These are phyloP conservation scores for Oleoguttula mirabilis DNA, from an alignment of 495 filamentous ascomycete genomes.

Conservation along the genomic window DNA sequence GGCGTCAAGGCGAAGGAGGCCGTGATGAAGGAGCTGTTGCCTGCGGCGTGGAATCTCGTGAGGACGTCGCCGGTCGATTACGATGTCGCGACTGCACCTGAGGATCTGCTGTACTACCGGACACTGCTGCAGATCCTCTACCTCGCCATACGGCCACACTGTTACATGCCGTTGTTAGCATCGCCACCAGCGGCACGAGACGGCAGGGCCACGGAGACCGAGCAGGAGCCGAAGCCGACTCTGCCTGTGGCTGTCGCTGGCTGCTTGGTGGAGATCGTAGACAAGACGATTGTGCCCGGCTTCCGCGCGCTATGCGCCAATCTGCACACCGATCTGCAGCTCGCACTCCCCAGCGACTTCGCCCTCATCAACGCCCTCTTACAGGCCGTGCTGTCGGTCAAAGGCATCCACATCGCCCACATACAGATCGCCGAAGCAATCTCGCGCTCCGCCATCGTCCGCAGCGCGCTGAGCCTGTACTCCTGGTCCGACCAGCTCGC, in stretches of 20 bases:
- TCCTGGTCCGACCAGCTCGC: slow-evolving; percentile 79
- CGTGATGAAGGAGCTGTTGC: slow-evolving; percentile 52
- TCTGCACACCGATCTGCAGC: slow-evolving; percentile 45
- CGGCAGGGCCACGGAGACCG: not conserved
- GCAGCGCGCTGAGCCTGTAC: slow-evolving; percentile 75
- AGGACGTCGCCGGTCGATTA: slow-evolving; percentile 52
- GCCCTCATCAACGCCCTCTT: slow-evolving; percentile 81
- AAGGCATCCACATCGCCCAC: slow-evolving; percentile 47
- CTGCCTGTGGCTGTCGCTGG: slow-evolving; percentile 31
- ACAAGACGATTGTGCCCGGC: slow-evolving; percentile 64
- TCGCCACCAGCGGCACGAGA: not conserved
- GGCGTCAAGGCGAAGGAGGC: slow-evolving; percentile 45
- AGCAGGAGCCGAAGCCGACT: not conserved
- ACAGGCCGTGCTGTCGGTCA: slow-evolving; percentile 66
- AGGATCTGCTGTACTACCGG: slow-evolving; percentile 64
- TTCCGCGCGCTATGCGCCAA: slow-evolving; percentile 65
- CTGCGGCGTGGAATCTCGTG: slow-evolving; percentile 55
- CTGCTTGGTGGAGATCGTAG: slow-evolving; percentile 59
- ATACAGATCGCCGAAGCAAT: slow-evolving; percentile 53
- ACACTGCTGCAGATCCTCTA: slow-evolving; percentile 75
- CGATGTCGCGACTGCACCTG: slow-evolving; percentile 43
- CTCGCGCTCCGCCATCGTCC: slow-evolving; percentile 48
- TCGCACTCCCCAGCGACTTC: slow-evolving; percentile 50
- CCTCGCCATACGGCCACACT: slow-evolving; percentile 58
- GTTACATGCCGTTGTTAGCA: slow-evolving; percentile 22